Base-by-base conservation (phyloP, 2,329 filamentous ascomycete species). In the Diplodia corticola region DNA sequence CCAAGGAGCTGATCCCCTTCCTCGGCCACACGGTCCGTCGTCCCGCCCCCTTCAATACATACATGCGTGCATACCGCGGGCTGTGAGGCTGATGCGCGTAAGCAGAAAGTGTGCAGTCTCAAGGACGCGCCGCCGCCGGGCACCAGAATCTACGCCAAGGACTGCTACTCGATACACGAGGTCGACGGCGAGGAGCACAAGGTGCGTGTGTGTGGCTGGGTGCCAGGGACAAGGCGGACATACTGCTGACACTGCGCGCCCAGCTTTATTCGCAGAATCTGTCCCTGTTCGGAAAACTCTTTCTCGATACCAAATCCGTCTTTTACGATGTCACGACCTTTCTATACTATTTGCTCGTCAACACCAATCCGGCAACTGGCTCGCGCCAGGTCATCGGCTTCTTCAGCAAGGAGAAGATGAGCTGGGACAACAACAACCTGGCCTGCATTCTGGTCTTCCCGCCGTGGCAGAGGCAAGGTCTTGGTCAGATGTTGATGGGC, bases 321-420 rank as follows among this genome's bases (percentile, higher is more conserved):
- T 98, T 97, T 80, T 99, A 97, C 82, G 95, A 99, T 74, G 93
- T 97, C 53, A 88, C 89, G 4, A 92, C 91, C 61, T 99, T 99
- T 80, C 89, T 96, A 71, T 99, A 97, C 83, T 98, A 96, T 77
- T 86, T 96, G 4, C 88, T 98, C 63, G 90, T 95, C 51, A 68
- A 71, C 12, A 73, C 74, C 1, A 51, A 66, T 4, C 66, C 57
- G 10, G 26, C 17, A 7, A 67, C 55, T 20, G 51, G 37, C 26
- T 53, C 20, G 69, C 67, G 48, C 35, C 87, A 89, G 73, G 89
- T 97, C 33, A 87, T 94, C 1, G 95, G 95, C n/a, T 98, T 98
- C 84, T 99, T 98, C 81, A 96, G 91, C 69, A 98, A 99, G 76
- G 95, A 99, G 78, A 98, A 98, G 77, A 91, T 97, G 83, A 97